Conservation (phyloP, 495 filamentous ascomycete genomes). For the Cercophora sp. region DNA sequence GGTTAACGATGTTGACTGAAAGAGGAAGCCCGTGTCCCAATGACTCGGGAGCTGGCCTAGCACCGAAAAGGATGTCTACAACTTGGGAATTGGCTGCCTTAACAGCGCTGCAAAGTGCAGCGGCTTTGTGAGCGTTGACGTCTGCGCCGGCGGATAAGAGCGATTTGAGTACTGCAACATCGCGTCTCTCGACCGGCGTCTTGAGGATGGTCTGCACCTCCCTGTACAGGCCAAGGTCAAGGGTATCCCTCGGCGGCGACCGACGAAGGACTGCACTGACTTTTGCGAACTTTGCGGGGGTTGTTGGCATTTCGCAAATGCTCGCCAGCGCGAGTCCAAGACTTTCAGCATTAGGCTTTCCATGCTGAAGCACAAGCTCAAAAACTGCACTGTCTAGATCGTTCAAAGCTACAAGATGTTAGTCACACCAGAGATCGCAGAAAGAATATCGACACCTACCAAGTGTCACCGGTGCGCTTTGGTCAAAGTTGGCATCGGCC, state of each 20-base stretch:
- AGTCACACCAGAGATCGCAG: neutral
- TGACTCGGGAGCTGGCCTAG: constrained; percentile 28
- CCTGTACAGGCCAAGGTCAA: constrained; percentile 32
- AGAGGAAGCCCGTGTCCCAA: constrained; percentile 39
- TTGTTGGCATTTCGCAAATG: constrained; percentile 29
- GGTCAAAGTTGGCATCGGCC: constrained; percentile 41
- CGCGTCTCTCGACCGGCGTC: constrained; percentile 20
- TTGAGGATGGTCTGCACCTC: constrained; percentile 39
- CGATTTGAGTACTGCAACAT: constrained; percentile 28
- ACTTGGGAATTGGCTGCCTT: constrained; percentile 34
- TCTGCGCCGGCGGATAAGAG: constrained; percentile 43
- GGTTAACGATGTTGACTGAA: constrained; percentile 38
- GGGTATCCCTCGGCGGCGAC: constrained; percentile 29
- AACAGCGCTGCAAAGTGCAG: constrained; percentile 38
- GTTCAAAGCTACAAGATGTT: constrained; percentile 24
- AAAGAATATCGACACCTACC: constrained; percentile 16
- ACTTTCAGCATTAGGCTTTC: constrained; percentile 31
- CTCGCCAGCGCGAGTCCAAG: constrained; percentile 30
- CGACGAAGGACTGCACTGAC: constrained; percentile 35
- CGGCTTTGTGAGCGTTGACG: constrained; percentile 39
- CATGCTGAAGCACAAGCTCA: constrained; percentile 39
- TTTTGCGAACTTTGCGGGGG: constrained; percentile 34
- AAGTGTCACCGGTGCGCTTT: constrained; percentile 28
- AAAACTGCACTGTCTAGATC: constrained; percentile 35
- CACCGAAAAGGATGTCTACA: constrained; percentile 36